Conservation (phyloP, 129 eudicot genomes). For the Flaveria robusta region DNA sequence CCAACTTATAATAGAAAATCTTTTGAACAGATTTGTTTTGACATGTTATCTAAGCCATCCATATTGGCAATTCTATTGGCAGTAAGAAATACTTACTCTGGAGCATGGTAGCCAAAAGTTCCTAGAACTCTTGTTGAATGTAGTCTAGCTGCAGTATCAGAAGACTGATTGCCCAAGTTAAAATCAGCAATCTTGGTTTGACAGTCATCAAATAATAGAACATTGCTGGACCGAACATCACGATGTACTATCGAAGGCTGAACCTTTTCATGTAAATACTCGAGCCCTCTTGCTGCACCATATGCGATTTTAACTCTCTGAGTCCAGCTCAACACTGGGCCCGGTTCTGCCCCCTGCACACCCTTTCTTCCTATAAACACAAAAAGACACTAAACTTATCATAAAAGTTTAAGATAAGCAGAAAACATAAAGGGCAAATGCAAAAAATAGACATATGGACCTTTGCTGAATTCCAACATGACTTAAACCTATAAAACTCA, state of each 20-base stretch:
- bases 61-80: neutral
- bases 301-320: constrained; percentile 87
- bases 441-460: neutral
- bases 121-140: constrained; percentile 96
- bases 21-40: neutral
- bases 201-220: constrained; percentile 84
- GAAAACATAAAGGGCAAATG: neutral
- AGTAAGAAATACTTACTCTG: constrained; percentile 60
- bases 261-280: constrained; percentile 81
- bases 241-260: constrained; percentile 94
- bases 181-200: constrained; percentile 87
- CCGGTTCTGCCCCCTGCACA: constrained; percentile 94
- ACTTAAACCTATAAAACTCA: too few relatives aligned
- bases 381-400: neutral
- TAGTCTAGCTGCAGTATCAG: constrained; percentile 90
- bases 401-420: neutral
- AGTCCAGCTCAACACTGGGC: constrained; percentile 79
- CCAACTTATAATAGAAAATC: neutral
- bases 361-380: constrained; percentile 76
- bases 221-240: constrained; percentile 93
- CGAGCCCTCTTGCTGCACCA: constrained; percentile 95
- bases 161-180: constrained; percentile 80
- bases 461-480: neutral
- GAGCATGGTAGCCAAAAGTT: constrained; percentile 98
- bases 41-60: neutral